Evolutionary conservation across 2,329 filamentous ascomycete species (phyloP), one percentile per base, ranked within the genome.

Genomic region (Alternaria infectoria): DNA sequence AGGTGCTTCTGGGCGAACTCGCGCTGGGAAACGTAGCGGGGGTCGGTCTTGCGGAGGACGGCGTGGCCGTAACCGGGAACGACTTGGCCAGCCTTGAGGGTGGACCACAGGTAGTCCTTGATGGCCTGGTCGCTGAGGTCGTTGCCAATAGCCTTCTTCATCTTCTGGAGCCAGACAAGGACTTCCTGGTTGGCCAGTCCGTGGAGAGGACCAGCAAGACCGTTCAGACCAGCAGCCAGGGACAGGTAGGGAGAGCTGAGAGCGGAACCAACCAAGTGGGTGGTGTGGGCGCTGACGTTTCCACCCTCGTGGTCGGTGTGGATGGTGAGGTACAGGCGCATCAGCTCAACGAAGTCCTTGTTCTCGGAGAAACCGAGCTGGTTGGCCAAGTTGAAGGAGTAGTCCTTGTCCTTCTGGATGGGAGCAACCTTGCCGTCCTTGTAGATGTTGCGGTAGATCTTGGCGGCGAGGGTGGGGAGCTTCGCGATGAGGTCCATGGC

Each of bases 371-470:
- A 99, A 79, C 96, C 96, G 76, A 99, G 93, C 90, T 97, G 93
- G 90, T 98, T 98, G 85, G 96, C 94, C 82, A 99, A 92, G 91
- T 99, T 99, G 92, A 91, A 99, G 77, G 91, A 89, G 87, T 97
- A 99, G 82, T 99, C 96, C 92, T 98, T 96, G 87, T 98, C 95
- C 89, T 97, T 96, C 88, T 98, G 91, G 82, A 97, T 89, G 59
- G 93, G 83, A 65, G 93, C 92, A 74, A 99, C 95, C 91, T 98
- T 98, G 86, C 96, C 96, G 80, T 97, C 96, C 90, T 98, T 97
- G 93, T 97, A 99, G 83, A 98, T 91, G 84, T 99, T 99, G 87
- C 97, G 96, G 91, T 99, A 99, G 89, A 99, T 99, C 86, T 93
- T 93, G 69, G 96, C 87, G 70, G 96, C 96, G 79, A 99, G 97